A percentile compares a stretch with the other conserved stretches of the same genome.
Conservation (phyloP, 2,329 filamentous ascomycete genomes). For the Aureobasidium sp. region DNA sequence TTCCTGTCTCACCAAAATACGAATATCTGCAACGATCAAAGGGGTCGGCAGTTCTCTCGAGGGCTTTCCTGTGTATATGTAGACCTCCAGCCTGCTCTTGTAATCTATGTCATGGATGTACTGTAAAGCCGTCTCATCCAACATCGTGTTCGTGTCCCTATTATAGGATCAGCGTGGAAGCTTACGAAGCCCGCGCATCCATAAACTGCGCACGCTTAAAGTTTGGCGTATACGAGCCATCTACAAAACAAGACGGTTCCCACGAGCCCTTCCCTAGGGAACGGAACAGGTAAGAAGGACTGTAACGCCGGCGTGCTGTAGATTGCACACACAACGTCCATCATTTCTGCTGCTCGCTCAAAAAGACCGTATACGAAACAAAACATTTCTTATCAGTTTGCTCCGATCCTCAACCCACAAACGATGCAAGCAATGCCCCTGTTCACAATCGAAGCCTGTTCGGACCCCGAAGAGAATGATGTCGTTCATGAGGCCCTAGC, state of each 20-base stretch:
- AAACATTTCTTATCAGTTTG: background rate
- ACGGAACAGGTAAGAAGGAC: background rate
- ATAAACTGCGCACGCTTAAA: background rate
- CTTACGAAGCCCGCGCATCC: conserved; percentile 1
- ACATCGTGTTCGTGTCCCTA: background rate
- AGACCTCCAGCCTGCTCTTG: background rate
- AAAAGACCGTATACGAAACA: background rate
- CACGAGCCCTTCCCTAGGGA: background rate
- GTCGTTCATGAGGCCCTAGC: background rate
- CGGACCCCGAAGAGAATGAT: background rate
- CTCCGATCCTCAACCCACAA: background rate
- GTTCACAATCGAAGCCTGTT: background rate
- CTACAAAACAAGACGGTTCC: background rate
- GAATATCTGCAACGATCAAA: background rate
- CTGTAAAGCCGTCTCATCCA: background rate
- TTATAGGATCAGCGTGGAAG: background rate
- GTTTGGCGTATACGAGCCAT: conserved; percentile 2
- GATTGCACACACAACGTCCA: background rate
- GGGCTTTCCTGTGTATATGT: background rate
- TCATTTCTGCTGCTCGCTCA: background rate
- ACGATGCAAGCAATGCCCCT: background rate
- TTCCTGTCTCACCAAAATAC: background rate
- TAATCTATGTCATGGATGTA: background rate
- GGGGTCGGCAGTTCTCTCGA: background rate
- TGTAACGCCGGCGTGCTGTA: background rate